phyloP scores from a whole-genome alignment of 169 alveolate species.

The Cryptosporidium meleagridis region DNA sequence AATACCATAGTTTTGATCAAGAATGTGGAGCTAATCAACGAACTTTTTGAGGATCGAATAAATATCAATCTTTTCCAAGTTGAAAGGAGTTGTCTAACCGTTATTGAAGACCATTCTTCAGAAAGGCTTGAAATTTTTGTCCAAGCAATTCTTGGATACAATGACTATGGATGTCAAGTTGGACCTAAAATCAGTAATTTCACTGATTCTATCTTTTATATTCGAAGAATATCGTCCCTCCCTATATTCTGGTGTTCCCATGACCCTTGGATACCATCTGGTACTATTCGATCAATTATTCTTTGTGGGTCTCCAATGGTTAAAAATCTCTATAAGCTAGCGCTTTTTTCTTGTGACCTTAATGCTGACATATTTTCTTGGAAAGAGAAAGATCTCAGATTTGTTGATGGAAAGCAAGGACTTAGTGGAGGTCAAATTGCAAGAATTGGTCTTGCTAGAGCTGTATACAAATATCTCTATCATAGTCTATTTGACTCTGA shows the following conservation, averaged over 20 bases:
- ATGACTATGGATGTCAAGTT: constrained; percentile 44
- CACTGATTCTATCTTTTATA: constrained; percentile 36
- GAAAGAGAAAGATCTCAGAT: constrained; percentile 59
- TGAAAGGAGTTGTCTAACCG: constrained; percentile 29
- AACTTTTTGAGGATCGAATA: constrained; percentile 32
- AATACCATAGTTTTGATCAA: constrained; percentile 29
- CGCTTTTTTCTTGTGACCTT: constrained; percentile 28
- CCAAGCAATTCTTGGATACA: constrained; percentile 53
- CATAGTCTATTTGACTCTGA: neutral
- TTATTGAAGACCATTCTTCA: constrained; percentile 61
- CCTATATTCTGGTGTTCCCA: constrained; percentile 69
- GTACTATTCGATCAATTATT: constrained; percentile 55
- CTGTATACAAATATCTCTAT: constrained; percentile 15
- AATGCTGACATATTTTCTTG: constrained; percentile 36
- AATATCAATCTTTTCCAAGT: constrained; percentile 56
- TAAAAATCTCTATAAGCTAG: constrained; percentile 19
- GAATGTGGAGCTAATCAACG: constrained; percentile 35
- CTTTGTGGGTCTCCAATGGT: constrained; percentile 58
- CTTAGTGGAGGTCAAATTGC: constrained; percentile 74
- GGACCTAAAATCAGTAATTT: constrained; percentile 26
- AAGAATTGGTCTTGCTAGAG: constrained; percentile 65
- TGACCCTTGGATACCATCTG: constrained; percentile 75
- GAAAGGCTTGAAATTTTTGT: constrained; percentile 28
- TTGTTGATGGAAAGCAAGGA: constrained; percentile 53
- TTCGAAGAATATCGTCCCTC: neutral